phyloP scores from a whole-genome alignment of 805 yeast species.

The Wickerhamiella nectarea region DNA sequence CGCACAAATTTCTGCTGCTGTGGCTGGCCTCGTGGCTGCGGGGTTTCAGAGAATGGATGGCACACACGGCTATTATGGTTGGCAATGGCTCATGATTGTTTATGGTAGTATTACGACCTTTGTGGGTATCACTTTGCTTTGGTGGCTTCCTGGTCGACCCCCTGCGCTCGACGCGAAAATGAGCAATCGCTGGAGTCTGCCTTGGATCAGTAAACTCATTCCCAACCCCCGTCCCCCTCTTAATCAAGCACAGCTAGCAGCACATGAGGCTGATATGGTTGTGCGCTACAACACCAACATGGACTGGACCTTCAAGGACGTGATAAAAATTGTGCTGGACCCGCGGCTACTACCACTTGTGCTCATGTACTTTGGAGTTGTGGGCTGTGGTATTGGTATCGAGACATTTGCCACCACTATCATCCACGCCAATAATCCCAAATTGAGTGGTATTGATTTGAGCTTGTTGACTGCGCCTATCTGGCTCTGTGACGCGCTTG shows the following conservation, averaged over 20 bases:
- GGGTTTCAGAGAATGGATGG: constrained; percentile 80
- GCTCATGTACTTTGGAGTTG: constrained; percentile 85
- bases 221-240: constrained; percentile 26
- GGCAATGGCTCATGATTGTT: constrained; percentile 74
- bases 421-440: constrained; percentile 49
- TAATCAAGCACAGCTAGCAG: constrained; percentile 34
- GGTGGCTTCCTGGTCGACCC: constrained; percentile 87
- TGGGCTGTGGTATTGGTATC: constrained; percentile 79
- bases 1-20: constrained; percentile 84
- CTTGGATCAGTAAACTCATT: constrained; percentile 1
- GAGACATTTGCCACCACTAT: constrained; percentile 77
- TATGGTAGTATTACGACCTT: constrained; percentile 59
- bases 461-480: constrained; percentile 77
- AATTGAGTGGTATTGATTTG: constrained; percentile 48
- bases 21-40: constrained; percentile 73
- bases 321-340: constrained; percentile 43
- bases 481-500: constrained; percentile 74
- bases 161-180: constrained; percentile 14
- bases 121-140: constrained; percentile 48
- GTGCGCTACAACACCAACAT: constrained; percentile 33
- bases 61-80: constrained; percentile 54
- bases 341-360: constrained; percentile 64
- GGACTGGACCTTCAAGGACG: constrained; percentile 49
- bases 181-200: background rate
- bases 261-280: constrained; percentile 51